Evolutionary conservation across 192 early-diverging fungal genomes (phyloP).

Genomic region (Chytriomyces sp.): DNA sequence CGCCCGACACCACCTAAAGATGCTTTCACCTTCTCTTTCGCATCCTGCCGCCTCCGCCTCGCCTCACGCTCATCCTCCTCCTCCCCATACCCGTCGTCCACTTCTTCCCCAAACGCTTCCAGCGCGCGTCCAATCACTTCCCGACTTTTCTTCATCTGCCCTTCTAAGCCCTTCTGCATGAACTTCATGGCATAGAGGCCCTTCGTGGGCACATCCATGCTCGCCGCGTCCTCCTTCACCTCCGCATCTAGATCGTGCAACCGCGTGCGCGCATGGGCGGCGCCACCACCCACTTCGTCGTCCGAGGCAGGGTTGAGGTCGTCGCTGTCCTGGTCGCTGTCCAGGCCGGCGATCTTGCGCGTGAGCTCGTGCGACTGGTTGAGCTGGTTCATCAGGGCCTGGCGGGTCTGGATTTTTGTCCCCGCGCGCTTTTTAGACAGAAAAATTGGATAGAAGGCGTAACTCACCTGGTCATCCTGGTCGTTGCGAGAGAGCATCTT

Average conservation of each 20-base stretch:
- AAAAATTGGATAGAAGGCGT: background rate
- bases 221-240: constrained; percentile 38
- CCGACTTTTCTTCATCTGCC: constrained; percentile 34
- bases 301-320: constrained; percentile 39
- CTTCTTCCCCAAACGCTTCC: constrained; percentile 32
- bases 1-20: constrained; percentile 59
- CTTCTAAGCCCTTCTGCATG: constrained; percentile 78
- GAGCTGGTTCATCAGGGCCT: constrained; percentile 85
- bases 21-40: constrained; percentile 16
- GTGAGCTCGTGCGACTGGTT: constrained; percentile 74
- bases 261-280: background rate
- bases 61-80: constrained; percentile 47
- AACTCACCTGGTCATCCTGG: constrained; percentile 35
- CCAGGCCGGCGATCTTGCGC: constrained; percentile 78
- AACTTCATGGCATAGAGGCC: constrained; percentile 97
- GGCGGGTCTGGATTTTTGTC: constrained; percentile 54
- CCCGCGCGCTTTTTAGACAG: background rate
- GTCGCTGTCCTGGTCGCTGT: constrained; percentile 40
- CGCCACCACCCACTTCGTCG: constrained; percentile 46
- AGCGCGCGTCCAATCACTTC: constrained; percentile 20
- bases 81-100: constrained; percentile 45
- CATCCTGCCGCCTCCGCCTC: constrained; percentile 36
- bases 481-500: constrained; percentile 59
- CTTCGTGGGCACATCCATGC: constrained; percentile 58
- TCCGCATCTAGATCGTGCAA: constrained; percentile 55